Base-by-base conservation (phyloP, 257 asterid genomes). In the Mitragyna speciosa region DNA sequence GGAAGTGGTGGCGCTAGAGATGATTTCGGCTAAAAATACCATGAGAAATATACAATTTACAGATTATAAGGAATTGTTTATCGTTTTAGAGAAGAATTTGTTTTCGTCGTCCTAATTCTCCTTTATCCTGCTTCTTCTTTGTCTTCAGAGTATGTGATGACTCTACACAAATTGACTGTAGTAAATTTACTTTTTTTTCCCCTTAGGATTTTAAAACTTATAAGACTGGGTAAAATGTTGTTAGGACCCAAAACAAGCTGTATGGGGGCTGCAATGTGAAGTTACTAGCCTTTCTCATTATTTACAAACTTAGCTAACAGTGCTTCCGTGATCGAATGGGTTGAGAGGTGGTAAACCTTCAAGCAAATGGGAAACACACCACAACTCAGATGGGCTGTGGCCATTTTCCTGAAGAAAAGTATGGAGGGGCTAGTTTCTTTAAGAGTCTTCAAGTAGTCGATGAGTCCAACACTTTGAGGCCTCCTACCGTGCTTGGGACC, bases 211-310 rank as follows among this genome's bases (percentile, higher is more conserved):
- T 19, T 24, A 16, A 17, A 54, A 17, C n/a, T 54, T 54, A 19
- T 54, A 54, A 4, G 22, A 15, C 6, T 54, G 6, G 26, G 26
- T 22, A 12, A 17, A 68, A 75, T 54, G 19, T 70, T 12, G 20
- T 14, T 74, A 92, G 98, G 98, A 94, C 74, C 94, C 90, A 0
- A 91, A 88, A 82, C 94, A 91, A 70, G 92, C 94, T 0, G 84
- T 88, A 76, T 94, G 97, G 98, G 92, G 98, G 98, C 88, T 94
- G 91, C 97, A 91, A 63, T 89, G 84, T 58, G 97, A 95, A 97
- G 98, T 15, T 94, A 94, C 79, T 94, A 97, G 98, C 98, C 98
- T 0, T 86, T 86, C 1, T 83, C 80, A 17, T 67, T 94, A 81
- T 94, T 91, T 80, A 87, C 94, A 0, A 84, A 87, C 87, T 79